Evolutionary conservation across 805 yeast genomes (phyloP).

Genomic region (Zygotorulaspora danielsina): DNA sequence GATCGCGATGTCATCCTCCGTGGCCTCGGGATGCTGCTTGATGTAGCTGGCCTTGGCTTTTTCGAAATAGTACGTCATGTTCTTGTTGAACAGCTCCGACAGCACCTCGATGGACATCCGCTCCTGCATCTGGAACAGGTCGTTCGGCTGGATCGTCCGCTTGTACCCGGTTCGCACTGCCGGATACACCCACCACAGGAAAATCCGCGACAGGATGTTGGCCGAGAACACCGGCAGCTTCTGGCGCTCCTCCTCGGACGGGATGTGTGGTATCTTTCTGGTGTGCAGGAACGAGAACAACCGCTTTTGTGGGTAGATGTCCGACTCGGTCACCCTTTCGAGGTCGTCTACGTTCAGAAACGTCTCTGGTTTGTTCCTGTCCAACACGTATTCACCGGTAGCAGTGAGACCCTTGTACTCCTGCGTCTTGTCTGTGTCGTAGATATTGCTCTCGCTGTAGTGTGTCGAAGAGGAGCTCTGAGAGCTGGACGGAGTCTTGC

Average conservation of each 20-base stretch:
- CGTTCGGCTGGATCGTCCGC: slow-evolving; percentile 63
- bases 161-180: slow-evolving; percentile 63
- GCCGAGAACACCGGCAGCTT: slow-evolving; percentile 45
- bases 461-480: not conserved
- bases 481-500: slow-evolving; percentile 1
- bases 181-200: slow-evolving; percentile 69
- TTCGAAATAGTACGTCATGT: slow-evolving; percentile 34
- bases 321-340: slow-evolving; percentile 36
- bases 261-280: slow-evolving; percentile 48
- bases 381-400: slow-evolving; percentile 28
- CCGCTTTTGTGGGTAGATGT: slow-evolving; percentile 42
- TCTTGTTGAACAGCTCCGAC: slow-evolving; percentile 36
- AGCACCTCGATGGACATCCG: slow-evolving; percentile 42
- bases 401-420: slow-evolving; percentile 10
- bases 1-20: slow-evolving; percentile 39
- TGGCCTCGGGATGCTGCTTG: slow-evolving; percentile 34
- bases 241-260: slow-evolving; percentile 47
- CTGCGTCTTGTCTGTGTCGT: not conserved
- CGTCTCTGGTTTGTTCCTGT: slow-evolving; percentile 31
- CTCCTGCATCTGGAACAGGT: slow-evolving; percentile 47
- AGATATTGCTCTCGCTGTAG: not conserved
- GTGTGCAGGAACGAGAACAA: slow-evolving; percentile 48
- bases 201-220: slow-evolving; percentile 41
- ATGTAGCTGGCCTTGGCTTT: slow-evolving; percentile 34
- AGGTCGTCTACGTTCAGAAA: slow-evolving; percentile 34